Evolutionary conservation across 805 yeast genomes (phyloP), one percentile per base, ranked within the genome.

Genomic region (Candida tallmaniae): DNA sequence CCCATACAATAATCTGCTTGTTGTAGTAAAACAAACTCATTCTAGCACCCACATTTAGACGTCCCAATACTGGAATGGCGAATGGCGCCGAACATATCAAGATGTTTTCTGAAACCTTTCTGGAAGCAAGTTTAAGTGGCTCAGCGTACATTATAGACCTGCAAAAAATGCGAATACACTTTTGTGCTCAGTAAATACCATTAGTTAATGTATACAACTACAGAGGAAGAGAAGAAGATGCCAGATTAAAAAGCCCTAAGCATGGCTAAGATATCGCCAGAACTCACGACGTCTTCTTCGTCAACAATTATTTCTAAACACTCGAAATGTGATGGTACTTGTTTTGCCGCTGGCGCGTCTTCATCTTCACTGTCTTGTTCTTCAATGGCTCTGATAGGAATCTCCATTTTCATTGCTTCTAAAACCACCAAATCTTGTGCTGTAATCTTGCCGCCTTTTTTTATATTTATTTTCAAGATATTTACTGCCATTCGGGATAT

Each of bases 1-100:
- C 65, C 72, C 77, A 77, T 15, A 77, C 69, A 7, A 71, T 45
- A 29, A 72, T 38, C 12, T 41, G 39, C 15, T 50, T 42, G 30
- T 53, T 48, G 42, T 51, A 45, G 31, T 58, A 44, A 44, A 65
- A 53, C 11, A 62, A 42, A 0, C 68, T 62, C 71, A 65, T 65
- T 23, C 71, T 52, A 7, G 60, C 65, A 9, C 71, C 71, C 35
- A 65, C 53, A 39, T 61, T 58, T 36, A 62, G 28, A 22, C 42
- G 44, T 32, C 50, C 48, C 20, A 45, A 32, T 3, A 30, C 23
- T 2, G 29, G 24, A 24, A 68, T 45, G 12, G 51, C 41, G 45
- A 64, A 65, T 0, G 62, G 54, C 14, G 54, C 36, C 6, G 64
- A 52, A 0, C 63, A 45, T n/a, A 62, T 42, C 15, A 62, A 57